phyloP scores from a whole-genome alignment of 1,139 yeast genomes.

The Groenewaldozyma sp. region DNA sequence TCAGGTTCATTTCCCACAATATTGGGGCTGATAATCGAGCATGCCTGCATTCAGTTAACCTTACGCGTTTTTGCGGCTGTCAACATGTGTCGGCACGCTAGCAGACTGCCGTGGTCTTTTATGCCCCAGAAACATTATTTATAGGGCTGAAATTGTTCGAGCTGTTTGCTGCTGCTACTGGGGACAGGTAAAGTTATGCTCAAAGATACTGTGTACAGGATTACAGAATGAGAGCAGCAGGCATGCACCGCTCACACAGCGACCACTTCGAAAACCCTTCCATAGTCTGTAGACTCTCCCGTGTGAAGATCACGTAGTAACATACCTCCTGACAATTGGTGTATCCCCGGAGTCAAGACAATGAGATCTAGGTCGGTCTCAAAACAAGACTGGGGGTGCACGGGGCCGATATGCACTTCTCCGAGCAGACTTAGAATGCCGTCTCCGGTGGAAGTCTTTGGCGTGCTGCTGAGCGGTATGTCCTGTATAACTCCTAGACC shows the following conservation, averaged over 20 bases:
- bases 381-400: slow-evolving; percentile 53
- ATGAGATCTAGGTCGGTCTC: slow-evolving; percentile 55
- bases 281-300: slow-evolving; percentile 68
- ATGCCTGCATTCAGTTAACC: too few relatives aligned
- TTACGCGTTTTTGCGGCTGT: too few relatives aligned
- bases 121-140: too few relatives aligned
- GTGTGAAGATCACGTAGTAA: slow-evolving; percentile 52
- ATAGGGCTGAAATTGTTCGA: too few relatives aligned
- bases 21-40: too few relatives aligned
- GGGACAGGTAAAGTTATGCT: too few relatives aligned
- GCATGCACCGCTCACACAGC: slow-evolving; percentile 27
- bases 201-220: too few relatives aligned
- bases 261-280: slow-evolving; percentile 59
- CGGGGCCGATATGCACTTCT: slow-evolving; percentile 54
- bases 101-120: too few relatives aligned
- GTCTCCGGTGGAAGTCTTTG: slow-evolving; percentile 10
- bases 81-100: too few relatives aligned
- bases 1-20: too few relatives aligned
- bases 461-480: slow-evolving; percentile 31
- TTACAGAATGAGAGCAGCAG: too few relatives aligned
- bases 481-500: slow-evolving; percentile 19
- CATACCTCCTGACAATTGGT: slow-evolving; percentile 49
- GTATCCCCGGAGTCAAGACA: slow-evolving; percentile 58
- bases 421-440: slow-evolving; percentile 52
- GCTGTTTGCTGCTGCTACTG: too few relatives aligned